Evolutionary conservation across 495 filamentous ascomycete genomes (phyloP).

Genomic region (Aspergillus panamensis): DNA sequence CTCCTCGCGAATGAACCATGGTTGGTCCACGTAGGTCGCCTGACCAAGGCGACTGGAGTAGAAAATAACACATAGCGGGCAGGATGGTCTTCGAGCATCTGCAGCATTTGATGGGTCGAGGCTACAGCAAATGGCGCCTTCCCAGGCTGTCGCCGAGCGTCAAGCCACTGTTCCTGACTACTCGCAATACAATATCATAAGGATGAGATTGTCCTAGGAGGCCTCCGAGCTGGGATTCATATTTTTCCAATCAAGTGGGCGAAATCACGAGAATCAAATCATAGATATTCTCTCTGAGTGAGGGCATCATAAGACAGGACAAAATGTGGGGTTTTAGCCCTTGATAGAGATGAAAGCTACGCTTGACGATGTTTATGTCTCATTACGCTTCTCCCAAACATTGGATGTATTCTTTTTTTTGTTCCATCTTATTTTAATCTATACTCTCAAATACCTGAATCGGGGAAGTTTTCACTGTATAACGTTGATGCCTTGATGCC

Average conservation of each 20-base stretch:
- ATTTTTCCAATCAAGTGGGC: not conserved
- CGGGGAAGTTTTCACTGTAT: not conserved
- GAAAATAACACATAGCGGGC: not conserved
- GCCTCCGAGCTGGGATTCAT: not conserved
- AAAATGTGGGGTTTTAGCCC: not conserved
- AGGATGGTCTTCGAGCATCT: not conserved
- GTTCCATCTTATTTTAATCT: not conserved
- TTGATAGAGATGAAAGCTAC: slow-evolving; percentile 11
- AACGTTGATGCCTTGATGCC: not conserved
- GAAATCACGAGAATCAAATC: not conserved
- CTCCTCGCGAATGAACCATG: slow-evolving; percentile 3
- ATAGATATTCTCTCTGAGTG: not conserved
- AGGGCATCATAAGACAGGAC: not conserved
- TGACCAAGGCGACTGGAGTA: not conserved
- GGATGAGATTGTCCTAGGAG: not conserved
- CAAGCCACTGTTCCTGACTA: slow-evolving; percentile 2
- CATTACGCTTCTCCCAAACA: slow-evolving; percentile 8
- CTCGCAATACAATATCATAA: not conserved
- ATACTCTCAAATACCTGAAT: not conserved
- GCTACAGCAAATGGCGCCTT: not conserved
- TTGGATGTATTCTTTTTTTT: slow-evolving; percentile 14
- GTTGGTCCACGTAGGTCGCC: slow-evolving; percentile 1
- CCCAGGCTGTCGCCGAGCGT: not conserved
- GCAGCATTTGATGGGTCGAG: slow-evolving; percentile 3
- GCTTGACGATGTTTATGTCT: slow-evolving; percentile 24